phyloP scores from a whole-genome alignment of 148 eudicot genomes.

The Suaeda aralocaspica region DNA sequence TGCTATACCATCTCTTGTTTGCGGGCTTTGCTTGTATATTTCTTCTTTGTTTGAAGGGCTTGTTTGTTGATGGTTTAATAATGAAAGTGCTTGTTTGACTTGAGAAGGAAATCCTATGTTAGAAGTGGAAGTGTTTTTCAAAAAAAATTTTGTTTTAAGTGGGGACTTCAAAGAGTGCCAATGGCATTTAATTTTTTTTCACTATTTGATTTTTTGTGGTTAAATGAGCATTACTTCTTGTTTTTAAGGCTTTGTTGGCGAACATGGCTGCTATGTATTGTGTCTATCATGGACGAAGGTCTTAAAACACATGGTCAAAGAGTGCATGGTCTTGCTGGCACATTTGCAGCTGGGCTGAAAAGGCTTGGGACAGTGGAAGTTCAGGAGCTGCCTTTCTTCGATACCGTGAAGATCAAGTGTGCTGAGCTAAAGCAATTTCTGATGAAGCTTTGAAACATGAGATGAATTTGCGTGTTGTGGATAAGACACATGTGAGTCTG shows the following conservation, averaged over 20 bases:
- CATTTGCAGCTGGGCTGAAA: constrained; percentile 82
- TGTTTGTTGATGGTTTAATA: no score
- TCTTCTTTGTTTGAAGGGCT: no score
- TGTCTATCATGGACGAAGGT: constrained; percentile 95
- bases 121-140: no score
- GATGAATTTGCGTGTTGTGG: constrained; percentile 80
- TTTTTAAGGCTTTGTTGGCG: constrained; percentile 82
- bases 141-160: neutral
- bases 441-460: constrained; percentile 75
- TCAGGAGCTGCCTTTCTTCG: constrained; percentile 73
- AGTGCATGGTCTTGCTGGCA: constrained; percentile 90
- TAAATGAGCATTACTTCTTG: constrained; percentile 10
- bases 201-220: neutral
- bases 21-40: no score
- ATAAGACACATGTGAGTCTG: constrained; percentile 64
- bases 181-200: neutral
- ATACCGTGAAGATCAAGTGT: constrained; percentile 86
- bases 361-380: constrained; percentile 89
- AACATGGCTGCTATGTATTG: constrained; percentile 99
- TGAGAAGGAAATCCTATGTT: no score
- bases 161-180: neutral
- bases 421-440: constrained; percentile 69
- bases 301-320: constrained; percentile 85
- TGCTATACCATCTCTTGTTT: no score
- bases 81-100: no score